Evolutionary conservation across 2,329 filamentous ascomycete genomes (phyloP).

Genomic region (Tolypocladium inflatum): DNA sequence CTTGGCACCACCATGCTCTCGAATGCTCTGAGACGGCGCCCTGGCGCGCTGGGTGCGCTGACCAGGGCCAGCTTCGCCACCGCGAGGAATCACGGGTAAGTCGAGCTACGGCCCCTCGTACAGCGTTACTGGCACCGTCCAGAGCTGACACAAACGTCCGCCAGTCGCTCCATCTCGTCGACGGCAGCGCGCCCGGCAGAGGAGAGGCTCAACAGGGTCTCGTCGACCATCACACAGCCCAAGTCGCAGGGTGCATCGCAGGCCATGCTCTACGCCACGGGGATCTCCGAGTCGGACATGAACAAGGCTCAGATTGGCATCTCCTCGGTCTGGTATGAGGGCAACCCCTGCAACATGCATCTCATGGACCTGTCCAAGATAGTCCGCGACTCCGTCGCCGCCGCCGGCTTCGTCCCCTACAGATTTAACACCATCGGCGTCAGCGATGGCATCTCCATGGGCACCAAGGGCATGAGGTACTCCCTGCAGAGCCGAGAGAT

Average conservation of each 20-base stretch:
- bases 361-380: conserved; percentile 78
- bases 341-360: conserved; percentile 99
- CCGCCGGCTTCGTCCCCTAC: conserved; percentile 79
- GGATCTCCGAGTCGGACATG: conserved; percentile 77
- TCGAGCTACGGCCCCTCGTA: not conserved
- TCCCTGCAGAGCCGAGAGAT: conserved; percentile 90
- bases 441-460: conserved; percentile 97
- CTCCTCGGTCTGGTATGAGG: conserved; percentile 95
- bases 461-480: conserved; percentile 93
- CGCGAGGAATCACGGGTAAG: conserved; percentile 8
- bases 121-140: not conserved
- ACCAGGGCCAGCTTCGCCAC: conserved; percentile 6
- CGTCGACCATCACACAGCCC: conserved; percentile 80
- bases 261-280: conserved; percentile 97
- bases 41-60: conserved; percentile 4
- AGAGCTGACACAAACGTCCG: not conserved
- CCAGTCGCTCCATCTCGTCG: conserved; percentile 40
- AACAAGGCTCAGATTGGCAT: conserved; percentile 96
- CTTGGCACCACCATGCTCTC: conserved; percentile 9
- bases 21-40: conserved; percentile 7
- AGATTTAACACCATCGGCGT: conserved; percentile 99
- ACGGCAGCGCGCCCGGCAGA: conserved; percentile 39
- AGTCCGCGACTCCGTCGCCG: conserved; percentile 51
- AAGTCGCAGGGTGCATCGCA: conserved; percentile 98
- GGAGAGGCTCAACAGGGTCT: conserved; percentile 71